Evolutionary conservation across 805 yeast genomes (phyloP).

Genomic region (Saturnispora gosingensis): DNA sequence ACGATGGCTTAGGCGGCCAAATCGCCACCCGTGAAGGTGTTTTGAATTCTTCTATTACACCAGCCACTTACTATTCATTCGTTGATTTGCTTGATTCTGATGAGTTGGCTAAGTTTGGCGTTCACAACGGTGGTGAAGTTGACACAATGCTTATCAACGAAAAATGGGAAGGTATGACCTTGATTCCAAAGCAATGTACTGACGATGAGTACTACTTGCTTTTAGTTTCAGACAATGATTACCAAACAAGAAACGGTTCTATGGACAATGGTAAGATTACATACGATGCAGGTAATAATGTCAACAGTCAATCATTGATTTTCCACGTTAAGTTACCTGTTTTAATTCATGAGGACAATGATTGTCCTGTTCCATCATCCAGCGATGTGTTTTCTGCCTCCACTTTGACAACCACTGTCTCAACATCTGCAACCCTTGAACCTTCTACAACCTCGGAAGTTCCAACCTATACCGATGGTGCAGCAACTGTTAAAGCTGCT

Average conservation of each 20-base stretch:
- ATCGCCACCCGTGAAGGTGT: slow-evolving; percentile 20
- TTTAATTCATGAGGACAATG: slow-evolving; percentile 9
- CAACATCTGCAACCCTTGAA: not conserved
- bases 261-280: slow-evolving; percentile 21
- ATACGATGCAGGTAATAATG: slow-evolving; percentile 21
- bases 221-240: slow-evolving; percentile 25
- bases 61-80: slow-evolving; percentile 23
- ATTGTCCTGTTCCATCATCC: slow-evolving; percentile 8
- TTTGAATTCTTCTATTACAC: slow-evolving; percentile 16
- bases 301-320: slow-evolving; percentile 26
- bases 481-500: not conserved
- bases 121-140: slow-evolving; percentile 27
- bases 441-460: not conserved
- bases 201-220: slow-evolving; percentile 24
- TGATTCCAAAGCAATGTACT: slow-evolving; percentile 25
- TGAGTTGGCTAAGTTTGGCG: slow-evolving; percentile 24
- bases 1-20: slow-evolving; percentile 21
- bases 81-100: slow-evolving; percentile 20
- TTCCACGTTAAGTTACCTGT: slow-evolving; percentile 24
- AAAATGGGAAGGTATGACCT: slow-evolving; percentile 28
- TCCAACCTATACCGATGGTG: not conserved
- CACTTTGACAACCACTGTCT: not conserved
- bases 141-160: slow-evolving; percentile 22
- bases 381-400: not conserved
- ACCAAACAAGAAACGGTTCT: slow-evolving; percentile 24